These are phyloP conservation scores for Candolleomyces aberdarensis DNA, from an alignment of 768 basidiomycete species.

Conservation along the genomic window DNA sequence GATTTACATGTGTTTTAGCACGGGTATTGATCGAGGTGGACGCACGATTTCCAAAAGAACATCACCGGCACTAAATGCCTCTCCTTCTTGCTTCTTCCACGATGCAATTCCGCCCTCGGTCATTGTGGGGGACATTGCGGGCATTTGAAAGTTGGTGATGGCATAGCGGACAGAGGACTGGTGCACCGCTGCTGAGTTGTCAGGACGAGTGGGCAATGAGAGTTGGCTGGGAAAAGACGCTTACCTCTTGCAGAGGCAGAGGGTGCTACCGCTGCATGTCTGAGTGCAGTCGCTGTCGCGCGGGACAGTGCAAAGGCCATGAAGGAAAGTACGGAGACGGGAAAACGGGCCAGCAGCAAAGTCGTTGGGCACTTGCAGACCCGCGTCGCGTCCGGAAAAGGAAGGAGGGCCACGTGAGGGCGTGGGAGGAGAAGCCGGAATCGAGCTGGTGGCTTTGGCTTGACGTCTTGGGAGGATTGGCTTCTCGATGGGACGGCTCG, in stretches of 20 bases:
- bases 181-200: slow-evolving; percentile 14
- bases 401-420: slow-evolving; percentile 1
- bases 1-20: slow-evolving; percentile 34
- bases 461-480: slow-evolving; percentile 5
- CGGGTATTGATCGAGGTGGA: slow-evolving; percentile 10
- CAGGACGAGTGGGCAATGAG: not conserved
- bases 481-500: slow-evolving; percentile 3
- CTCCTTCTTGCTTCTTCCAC: slow-evolving; percentile 91
- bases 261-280: not conserved
- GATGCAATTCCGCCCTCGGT: slow-evolving; percentile 88
- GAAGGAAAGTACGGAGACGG: not conserved
- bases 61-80: slow-evolving; percentile 76
- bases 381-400: not conserved
- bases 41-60: slow-evolving; percentile 87
- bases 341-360: not conserved
- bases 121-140: slow-evolving; percentile 99
- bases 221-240: slow-evolving; percentile 10
- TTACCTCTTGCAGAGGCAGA: not conserved
- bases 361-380: not conserved
- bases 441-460: not conserved
- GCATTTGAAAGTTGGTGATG: slow-evolving; percentile 51
- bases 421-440: slow-evolving; percentile 6
- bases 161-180: slow-evolving; percentile 12
- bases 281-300: slow-evolving; percentile 13
- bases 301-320: slow-evolving; percentile 12